Conservation (phyloP, 139 green algal species). For the Auxenochlorella pyrenoidosa region DNA sequence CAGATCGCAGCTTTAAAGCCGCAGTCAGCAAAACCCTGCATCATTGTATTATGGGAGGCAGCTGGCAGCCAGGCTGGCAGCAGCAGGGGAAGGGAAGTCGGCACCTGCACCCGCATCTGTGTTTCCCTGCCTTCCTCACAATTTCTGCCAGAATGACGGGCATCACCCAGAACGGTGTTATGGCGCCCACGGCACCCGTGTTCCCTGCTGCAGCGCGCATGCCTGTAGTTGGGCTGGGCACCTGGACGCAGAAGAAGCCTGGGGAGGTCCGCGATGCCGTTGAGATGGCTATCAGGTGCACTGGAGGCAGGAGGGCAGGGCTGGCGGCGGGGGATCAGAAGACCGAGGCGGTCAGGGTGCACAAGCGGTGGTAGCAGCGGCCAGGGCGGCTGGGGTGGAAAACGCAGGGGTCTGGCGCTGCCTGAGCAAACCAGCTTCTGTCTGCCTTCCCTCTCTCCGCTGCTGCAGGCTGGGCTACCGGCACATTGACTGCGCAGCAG, state of each 20-base stretch:
- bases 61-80: background rate
- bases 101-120: background rate
- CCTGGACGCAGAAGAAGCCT: slow-evolving; percentile 26
- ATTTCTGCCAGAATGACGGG: background rate
- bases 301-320: background rate
- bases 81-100: background rate
- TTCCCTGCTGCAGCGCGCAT: slow-evolving; percentile 6
- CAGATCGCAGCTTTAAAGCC: too few relatives aligned
- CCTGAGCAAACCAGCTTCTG: background rate
- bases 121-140: too few relatives aligned
- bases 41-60: too few relatives aligned
- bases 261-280: slow-evolving; percentile 14
- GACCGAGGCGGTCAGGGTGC: too few relatives aligned
- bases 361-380: background rate
- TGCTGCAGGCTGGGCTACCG: slow-evolving; percentile 45
- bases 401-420: background rate
- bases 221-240: slow-evolving; percentile 26
- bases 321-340: too few relatives aligned
- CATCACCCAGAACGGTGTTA: background rate
- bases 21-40: too few relatives aligned
- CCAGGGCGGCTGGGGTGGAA: too few relatives aligned
- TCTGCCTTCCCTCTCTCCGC: background rate
- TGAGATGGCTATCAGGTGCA: background rate
- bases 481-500: slow-evolving; percentile 60
- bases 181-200: background rate